Percentiles rank a stretch among this genome's conserved stretches.
phyloP scores from a whole-genome alignment of 2,329 filamentous ascomycete genomes.

The Alternaria viburni region DNA sequence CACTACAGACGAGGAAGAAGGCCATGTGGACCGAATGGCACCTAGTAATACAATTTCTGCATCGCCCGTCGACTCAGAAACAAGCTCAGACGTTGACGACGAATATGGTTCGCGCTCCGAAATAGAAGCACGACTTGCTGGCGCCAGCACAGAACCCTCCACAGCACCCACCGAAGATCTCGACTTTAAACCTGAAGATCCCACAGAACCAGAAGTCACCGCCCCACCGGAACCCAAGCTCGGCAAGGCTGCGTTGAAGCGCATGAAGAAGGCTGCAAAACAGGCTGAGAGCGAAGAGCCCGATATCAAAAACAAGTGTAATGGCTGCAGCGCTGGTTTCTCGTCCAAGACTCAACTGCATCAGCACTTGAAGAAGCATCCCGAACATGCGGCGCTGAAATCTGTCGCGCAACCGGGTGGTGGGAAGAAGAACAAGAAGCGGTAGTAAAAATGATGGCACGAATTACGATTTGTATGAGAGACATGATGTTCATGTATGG shows the following conservation, averaged over 20 bases:
- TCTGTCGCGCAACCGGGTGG: slow-evolving; percentile 8
- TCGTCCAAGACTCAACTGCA: slow-evolving; percentile 76
- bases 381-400: slow-evolving; percentile 65
- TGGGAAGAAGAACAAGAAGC: slow-evolving; percentile 33
- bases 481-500: neutral
- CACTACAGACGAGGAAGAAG: slow-evolving; percentile 20
- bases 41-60: neutral
- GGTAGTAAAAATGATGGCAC: slow-evolving; percentile 6
- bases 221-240: slow-evolving; percentile 43
- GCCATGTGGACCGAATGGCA: neutral
- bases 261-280: slow-evolving; percentile 54
- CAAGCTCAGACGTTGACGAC: slow-evolving; percentile 35
- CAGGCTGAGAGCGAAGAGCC: slow-evolving; percentile 37
- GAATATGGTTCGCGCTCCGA: slow-evolving; percentile 47
- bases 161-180: slow-evolving; percentile 7
- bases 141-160: slow-evolving; percentile 14
- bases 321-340: slow-evolving; percentile 79
- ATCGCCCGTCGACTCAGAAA: neutral
- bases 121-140: slow-evolving; percentile 43
- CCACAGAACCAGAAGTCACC: neutral
- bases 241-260: slow-evolving; percentile 57
- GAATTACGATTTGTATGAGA: slow-evolving; percentile 1
- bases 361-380: slow-evolving; percentile 69
- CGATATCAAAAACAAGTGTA: slow-evolving; percentile 68
- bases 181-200: slow-evolving; percentile 6